A percentile compares a stretch with the other conserved stretches of the same genome.
phyloP scores from a whole-genome alignment of 2,329 filamentous ascomycete genomes.

The Epichloe elymi region DNA sequence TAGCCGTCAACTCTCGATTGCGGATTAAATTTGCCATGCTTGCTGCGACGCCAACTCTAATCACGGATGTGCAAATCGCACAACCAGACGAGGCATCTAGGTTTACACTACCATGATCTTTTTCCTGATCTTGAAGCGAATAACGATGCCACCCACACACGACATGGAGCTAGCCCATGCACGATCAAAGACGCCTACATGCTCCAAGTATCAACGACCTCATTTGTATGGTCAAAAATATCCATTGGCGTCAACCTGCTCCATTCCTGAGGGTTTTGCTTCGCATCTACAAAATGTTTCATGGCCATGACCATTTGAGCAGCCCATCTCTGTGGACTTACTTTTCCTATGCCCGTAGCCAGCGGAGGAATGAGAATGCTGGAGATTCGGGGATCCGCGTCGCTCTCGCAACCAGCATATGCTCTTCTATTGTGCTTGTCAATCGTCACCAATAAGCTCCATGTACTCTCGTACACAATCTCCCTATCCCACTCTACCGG shows the following conservation, averaged over 20 bases:
- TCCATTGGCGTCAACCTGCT: constrained; percentile 14
- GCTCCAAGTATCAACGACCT: constrained; percentile 4
- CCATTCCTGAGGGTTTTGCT: constrained; percentile 30
- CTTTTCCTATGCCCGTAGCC: constrained; percentile 32
- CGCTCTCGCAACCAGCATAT: constrained; percentile 1
- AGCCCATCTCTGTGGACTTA: constrained; percentile 35
- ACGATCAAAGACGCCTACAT: neutral
- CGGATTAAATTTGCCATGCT: too few species aligned
- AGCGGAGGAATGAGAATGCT: constrained; percentile 38
- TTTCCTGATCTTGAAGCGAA: too few species aligned
- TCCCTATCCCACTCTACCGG: constrained; percentile 35
- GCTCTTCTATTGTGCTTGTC: constrained; percentile 31
- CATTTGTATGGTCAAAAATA: constrained; percentile 5
- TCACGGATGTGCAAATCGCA: too few species aligned
- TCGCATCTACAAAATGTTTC: constrained; percentile 36
- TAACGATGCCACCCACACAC: too few species aligned
- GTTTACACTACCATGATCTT: too few species aligned
- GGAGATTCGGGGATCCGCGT: constrained; percentile 18
- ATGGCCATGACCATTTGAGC: constrained; percentile 35
- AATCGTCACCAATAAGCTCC: constrained; percentile 35
- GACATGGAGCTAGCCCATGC: neutral
- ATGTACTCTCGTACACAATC: constrained; percentile 40
- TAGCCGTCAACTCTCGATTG: too few species aligned
- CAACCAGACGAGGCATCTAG: too few species aligned
- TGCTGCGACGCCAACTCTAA: too few species aligned